These are phyloP conservation scores for Trametes villosa DNA, from an alignment of 768 basidiomycete genomes.

Conservation along the genomic window DNA sequence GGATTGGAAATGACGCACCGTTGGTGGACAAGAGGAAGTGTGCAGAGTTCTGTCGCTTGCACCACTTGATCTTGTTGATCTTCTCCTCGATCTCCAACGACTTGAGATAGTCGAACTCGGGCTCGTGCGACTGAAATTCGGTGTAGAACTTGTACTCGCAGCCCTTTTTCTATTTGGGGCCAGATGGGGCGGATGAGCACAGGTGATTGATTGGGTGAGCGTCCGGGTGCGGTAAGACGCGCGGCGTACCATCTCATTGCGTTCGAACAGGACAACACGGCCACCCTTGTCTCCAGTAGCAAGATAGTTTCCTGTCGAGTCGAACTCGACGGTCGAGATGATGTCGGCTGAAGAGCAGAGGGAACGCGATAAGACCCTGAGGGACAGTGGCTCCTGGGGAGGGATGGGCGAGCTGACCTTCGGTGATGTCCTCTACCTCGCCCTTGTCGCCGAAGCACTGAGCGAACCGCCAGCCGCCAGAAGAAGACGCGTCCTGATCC, in stretches of 20 bases:
- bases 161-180: conserved; percentile 82
- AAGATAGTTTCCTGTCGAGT: conserved; percentile 98
- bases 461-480: conserved; percentile 96
- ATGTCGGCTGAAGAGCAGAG: conserved; percentile 81
- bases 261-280: conserved; percentile 96
- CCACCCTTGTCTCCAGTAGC: conserved; percentile 99
- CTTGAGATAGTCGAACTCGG: conserved; percentile 99
- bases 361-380: conserved; percentile 28
- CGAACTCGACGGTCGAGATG: conserved; percentile 99
- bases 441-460: conserved; percentile 99
- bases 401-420: conserved; percentile 82
- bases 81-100: conserved; percentile 99
- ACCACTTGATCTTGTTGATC: conserved; percentile 99
- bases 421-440: conserved; percentile 98
- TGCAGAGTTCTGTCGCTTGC: conserved; percentile 95
- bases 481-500: conserved; percentile 84
- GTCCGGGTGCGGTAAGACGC: neutral
- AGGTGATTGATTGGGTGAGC: conserved; percentile 5
- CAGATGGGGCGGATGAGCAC: conserved; percentile 14
- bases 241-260: conserved; percentile 87
- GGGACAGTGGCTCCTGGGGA: conserved; percentile 16
- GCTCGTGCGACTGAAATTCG: conserved; percentile 99
- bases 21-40: conserved; percentile 98
- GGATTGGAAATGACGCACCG: conserved; percentile 55
- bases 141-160: conserved; percentile 99